Evolutionary conservation across 805 yeast genomes (phyloP), one percentile per base, ranked within the genome.

Genomic region (Lipomyces spencermartinsiae): DNA sequence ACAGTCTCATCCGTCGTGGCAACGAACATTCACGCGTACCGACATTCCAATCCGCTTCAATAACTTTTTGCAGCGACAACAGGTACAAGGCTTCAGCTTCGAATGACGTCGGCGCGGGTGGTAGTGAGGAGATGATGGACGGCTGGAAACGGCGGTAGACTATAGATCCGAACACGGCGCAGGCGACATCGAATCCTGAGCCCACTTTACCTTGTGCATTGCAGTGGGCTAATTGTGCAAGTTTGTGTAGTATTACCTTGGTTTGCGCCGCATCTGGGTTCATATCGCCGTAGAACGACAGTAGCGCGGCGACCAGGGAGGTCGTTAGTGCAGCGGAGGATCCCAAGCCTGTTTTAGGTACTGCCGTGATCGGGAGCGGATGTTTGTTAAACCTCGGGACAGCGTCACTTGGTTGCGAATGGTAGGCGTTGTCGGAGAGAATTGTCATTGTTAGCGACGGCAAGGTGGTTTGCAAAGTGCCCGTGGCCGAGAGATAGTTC

Each of bases 171-270:
- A 84, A 94, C 0, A 91, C 89, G 0, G 99, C 99, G 33, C 98
- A 89, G 0, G 97, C 98, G 55, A 95, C 97, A 76, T 95, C 99
- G 78, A 95, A 95, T 0, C 99, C 99, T 2, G 97, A 92, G 0
- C 99, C 99, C 33, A 95, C 88, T 78, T 95, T 95, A 39, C 92
- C 91, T 78, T 95, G 99, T 2, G 99, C 98, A 66, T 86, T 84
- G 77, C 97, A 93, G 78, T 95, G 99, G 0, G 97, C 89, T 8
- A 91, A 82, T 77, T 95, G 99, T 0, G 97, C 86, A 34, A 92
- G 78, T 74, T 92, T 94, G 77, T 95, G 98, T 46, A 94, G 82
- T n/a, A 77, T 68, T 5, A 43, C 35, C 61, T 59, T 53, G 19
- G 31, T 62, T 16, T 34, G 43, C n/a, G 19, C 16, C 37, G 55